A percentile compares a stretch with the other conserved stretches of the same genome.
phyloP scores from a whole-genome alignment of 805 yeast genomes.

The Yarrowia sp. region DNA sequence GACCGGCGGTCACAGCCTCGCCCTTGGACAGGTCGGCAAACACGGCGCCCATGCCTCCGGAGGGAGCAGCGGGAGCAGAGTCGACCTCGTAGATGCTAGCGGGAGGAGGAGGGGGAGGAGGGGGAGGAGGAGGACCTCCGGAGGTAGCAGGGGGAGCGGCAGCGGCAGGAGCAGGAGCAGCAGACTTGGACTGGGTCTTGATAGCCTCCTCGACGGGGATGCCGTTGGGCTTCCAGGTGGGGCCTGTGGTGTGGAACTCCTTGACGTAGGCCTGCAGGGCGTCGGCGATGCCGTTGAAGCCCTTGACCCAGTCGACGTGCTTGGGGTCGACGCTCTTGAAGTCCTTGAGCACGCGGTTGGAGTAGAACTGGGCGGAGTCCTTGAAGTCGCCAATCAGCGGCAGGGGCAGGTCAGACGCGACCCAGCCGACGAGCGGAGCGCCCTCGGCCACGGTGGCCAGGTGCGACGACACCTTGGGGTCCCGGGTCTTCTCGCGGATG shows the following conservation, averaged over 20 bases:
- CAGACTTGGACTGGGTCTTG: conserved; percentile 30
- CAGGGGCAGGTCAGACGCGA: conserved; percentile 71
- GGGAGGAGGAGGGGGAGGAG: conserved; percentile 88
- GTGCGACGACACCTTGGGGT: conserved; percentile 62
- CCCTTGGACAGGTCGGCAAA: conserved; percentile 91
- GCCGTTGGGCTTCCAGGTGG: conserved; percentile 70
- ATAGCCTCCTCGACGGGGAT: conserved; percentile 53
- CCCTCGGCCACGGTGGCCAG: conserved; percentile 87
- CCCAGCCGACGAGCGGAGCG: conserved; percentile 88
- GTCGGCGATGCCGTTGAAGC: conserved; percentile 61
- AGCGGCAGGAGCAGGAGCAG: conserved; percentile 40
- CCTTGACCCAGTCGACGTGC: conserved; percentile 80
- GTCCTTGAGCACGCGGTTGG: conserved; percentile 85
- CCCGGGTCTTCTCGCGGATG: conserved; percentile 72
- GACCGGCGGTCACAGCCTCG: conserved; percentile 73
- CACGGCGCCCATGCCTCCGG: conserved; percentile 76
- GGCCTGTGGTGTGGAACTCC: conserved; percentile 80
- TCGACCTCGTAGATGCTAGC: conserved; percentile 54
- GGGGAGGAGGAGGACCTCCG: conserved; percentile 61
- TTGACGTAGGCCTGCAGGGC: conserved; percentile 71
- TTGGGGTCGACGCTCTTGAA: conserved; percentile 65
- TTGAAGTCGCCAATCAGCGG: conserved; percentile 70
- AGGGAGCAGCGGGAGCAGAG: conserved; percentile 34
- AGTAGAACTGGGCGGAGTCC: conserved; percentile 92
- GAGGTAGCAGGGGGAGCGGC: conserved; percentile 46